These are phyloP conservation scores for Prunus kanzakura DNA, from an alignment of 306 rosid genomes.

Conservation along the genomic window DNA sequence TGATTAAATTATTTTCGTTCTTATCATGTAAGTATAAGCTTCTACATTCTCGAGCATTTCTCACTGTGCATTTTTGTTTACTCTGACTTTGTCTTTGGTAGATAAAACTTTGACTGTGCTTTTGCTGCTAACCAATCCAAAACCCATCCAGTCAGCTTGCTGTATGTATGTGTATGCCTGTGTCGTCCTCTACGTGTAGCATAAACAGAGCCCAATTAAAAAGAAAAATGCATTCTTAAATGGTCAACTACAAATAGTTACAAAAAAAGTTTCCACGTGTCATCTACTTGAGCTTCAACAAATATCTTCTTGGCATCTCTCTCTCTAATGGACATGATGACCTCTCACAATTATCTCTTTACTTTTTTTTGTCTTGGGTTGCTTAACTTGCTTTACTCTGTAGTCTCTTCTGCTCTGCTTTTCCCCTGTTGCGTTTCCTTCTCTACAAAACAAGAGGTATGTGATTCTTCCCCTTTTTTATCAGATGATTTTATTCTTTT, in stretches of 20 bases:
- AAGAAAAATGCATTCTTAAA: too few relatives aligned
- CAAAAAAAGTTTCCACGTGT: slow-evolving; percentile 14
- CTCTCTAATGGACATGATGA: slow-evolving; percentile 10
- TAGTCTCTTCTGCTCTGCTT: neutral
- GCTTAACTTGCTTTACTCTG: slow-evolving; percentile 6
- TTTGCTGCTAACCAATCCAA: neutral
- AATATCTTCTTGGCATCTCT: slow-evolving; percentile 26
- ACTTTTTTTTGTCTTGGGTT: slow-evolving; percentile 1
- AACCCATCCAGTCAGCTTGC: neutral
- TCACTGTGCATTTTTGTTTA: neutral
- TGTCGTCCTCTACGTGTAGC: too few relatives aligned
- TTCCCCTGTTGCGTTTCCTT: slow-evolving; percentile 13
- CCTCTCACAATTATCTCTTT: slow-evolving; percentile 17
- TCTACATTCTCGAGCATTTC: too few relatives aligned
- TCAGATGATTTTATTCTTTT: neutral
- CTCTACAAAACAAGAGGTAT: slow-evolving; percentile 16
- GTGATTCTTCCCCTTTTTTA: slow-evolving; percentile 11
- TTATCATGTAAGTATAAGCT: too few relatives aligned
- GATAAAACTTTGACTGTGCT: neutral
- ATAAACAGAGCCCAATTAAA: neutral
- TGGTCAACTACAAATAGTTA: slow-evolving; percentile 11
- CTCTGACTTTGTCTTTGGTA: neutral
- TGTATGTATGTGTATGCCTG: neutral
- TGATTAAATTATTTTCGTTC: too few relatives aligned
- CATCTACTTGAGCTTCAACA: slow-evolving; percentile 1